Evolutionary conservation across 1,139 yeast genomes (phyloP).

Genomic region (Candida sp.): DNA sequence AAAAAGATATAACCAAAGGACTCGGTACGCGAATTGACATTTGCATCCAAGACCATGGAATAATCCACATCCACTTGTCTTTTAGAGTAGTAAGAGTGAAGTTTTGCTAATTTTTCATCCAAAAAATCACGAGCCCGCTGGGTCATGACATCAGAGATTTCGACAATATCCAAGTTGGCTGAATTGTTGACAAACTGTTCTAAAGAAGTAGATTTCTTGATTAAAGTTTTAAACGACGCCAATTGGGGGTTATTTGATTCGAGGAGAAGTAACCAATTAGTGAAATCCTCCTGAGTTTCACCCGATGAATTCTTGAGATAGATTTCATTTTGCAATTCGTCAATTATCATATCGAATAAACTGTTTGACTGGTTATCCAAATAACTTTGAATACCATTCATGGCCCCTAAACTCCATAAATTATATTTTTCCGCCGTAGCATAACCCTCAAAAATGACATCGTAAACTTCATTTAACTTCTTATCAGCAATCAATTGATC

Average conservation of each 20-base stretch:
- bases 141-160: conserved; percentile 47
- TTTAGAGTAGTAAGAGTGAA: conserved; percentile 22
- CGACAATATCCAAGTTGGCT: conserved; percentile 55
- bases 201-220: conserved; percentile 40
- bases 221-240: conserved; percentile 33
- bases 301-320: conserved; percentile 47
- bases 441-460: conserved; percentile 54
- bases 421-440: conserved; percentile 55
- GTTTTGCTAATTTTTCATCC: conserved; percentile 25
- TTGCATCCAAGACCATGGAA: conserved; percentile 26
- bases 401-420: conserved; percentile 61
- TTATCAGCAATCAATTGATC: conserved; percentile 67
- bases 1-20: conserved; percentile 56
- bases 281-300: background rate
- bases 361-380: conserved; percentile 61
- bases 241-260: conserved; percentile 29
- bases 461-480: conserved; percentile 68
- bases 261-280: conserved; percentile 26
- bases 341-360: conserved; percentile 69
- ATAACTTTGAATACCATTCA: conserved; percentile 54
- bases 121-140: conserved; percentile 39
- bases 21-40: conserved; percentile 30
- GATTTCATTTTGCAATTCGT: conserved; percentile 71
- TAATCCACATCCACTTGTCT: conserved; percentile 16
- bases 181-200: conserved; percentile 56